Base-by-base conservation (phyloP, 495 filamentous ascomycete species). In the Penicillium desertorum region DNA sequence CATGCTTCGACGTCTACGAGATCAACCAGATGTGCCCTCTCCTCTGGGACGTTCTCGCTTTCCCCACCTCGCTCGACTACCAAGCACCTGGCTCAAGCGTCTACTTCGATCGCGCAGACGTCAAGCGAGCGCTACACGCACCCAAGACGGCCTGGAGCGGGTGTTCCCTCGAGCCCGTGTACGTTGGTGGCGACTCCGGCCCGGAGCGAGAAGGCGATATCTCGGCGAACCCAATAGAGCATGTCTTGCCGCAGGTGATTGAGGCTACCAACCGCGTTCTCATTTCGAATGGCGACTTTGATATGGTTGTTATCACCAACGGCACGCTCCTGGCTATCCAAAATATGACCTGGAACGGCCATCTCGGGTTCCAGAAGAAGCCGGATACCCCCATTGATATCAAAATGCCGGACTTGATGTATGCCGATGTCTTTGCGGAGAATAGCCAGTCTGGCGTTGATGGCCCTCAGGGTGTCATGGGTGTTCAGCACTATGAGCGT, bases 401-500 rank as follows among this genome's bases (percentile, higher is more conserved):
- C 57, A 45, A 66, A 12, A 62, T 76, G 5, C 57, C 67, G 5
- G 75, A 78, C 53, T 66, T 73, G 11, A 62, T 68, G 59, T 77
- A 73, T 54, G 51, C 51, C 23, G 46, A 62, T 3, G 59, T 67
- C 23, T 76, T 73, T 34, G 58, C 52, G 3, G 62, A 66, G 37
- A 77, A 79, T 49, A 66, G 65, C 7, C 30, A 39, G 7, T 43
- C 52, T 3, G 53, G 53, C 2, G 52, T 66, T 25, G 67, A 75
- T 53, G 68, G 62, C 47, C 47, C 64, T 2, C 75, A 82, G 67
- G 88, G 88, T 19, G 70, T 83, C 10, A 79, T 88, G 58, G 89
- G 89, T 4, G 81, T 79, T 2, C 77, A 81, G 62, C 81, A 85
- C 55, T 84, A 81, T 22, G 89, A 92, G 77, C 78, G 90, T 22